phyloP scores from a whole-genome alignment of 768 basidiomycete species.

The Lentinula edodes region DNA sequence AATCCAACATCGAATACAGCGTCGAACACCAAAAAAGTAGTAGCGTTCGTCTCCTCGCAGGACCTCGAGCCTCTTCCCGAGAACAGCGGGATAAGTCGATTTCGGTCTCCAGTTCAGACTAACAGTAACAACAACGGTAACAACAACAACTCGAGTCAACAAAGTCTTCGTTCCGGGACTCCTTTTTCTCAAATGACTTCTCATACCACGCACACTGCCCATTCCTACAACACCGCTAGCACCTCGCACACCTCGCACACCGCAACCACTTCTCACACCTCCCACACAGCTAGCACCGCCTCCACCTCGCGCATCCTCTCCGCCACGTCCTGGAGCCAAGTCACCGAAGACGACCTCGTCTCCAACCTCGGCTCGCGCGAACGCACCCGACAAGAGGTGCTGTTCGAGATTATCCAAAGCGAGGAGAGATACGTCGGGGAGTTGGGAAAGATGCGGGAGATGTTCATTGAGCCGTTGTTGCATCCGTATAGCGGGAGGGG shows the following conservation, averaged over 20 bases:
- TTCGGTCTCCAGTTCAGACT: no score
- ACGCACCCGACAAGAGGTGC: constrained; percentile 90
- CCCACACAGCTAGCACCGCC: no score
- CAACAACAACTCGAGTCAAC: constrained; percentile 30
- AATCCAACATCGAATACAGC: no score
- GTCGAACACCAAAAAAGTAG: no score
- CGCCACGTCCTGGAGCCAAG: constrained; percentile 87
- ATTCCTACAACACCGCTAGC: background rate
- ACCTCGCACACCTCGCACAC: background rate
- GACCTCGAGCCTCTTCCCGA: no score
- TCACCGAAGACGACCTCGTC: constrained; percentile 90
- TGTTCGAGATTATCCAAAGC: constrained; percentile 95
- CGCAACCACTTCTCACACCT: no score
- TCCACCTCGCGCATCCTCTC: constrained; percentile 51
- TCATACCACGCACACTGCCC: no score
- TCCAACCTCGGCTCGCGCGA: constrained; percentile 91
- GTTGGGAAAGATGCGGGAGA: constrained; percentile 86
- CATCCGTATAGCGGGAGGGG: constrained; percentile 54
- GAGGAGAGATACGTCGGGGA: constrained; percentile 97
- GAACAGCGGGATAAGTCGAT: no score
- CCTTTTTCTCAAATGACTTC: constrained; percentile 72
- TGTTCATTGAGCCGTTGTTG: constrained; percentile 84
- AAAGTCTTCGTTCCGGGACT: constrained; percentile 69
- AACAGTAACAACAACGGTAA: no score
- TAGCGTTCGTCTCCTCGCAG: no score